These are phyloP conservation scores for Pisolithus microcarpus DNA, from an alignment of 768 basidiomycete species.

Conservation along the genomic window DNA sequence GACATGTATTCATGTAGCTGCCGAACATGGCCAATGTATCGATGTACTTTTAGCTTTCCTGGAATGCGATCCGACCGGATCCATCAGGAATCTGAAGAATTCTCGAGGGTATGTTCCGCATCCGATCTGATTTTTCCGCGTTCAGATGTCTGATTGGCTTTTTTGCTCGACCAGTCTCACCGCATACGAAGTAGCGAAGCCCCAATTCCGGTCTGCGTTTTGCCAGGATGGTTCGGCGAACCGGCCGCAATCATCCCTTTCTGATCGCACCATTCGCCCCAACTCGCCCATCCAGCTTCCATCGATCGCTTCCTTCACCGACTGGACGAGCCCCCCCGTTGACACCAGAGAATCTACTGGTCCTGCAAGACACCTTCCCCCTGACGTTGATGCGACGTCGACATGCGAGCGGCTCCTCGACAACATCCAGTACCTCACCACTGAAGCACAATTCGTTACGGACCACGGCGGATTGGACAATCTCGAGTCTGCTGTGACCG, in stretches of 20 bases:
- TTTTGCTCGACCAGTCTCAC: slow-evolving; percentile 42
- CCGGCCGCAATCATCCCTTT: slow-evolving; percentile 47
- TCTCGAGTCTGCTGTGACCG: slow-evolving; percentile 40
- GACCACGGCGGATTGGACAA: slow-evolving; percentile 34
- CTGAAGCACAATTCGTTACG: slow-evolving; percentile 32
- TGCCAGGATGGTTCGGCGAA: slow-evolving; percentile 39
- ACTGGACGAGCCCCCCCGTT: slow-evolving; percentile 15
- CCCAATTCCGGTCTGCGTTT: slow-evolving; percentile 60
- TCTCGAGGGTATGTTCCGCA: slow-evolving; percentile 53
- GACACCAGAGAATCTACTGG: slow-evolving; percentile 20
- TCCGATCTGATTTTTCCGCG: background rate
- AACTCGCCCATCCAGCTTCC: slow-evolving; percentile 34
- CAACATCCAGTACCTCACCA: slow-evolving; percentile 46
- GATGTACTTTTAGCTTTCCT: slow-evolving; percentile 58
- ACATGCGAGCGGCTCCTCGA: slow-evolving; percentile 44
- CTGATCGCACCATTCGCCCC: slow-evolving; percentile 48
- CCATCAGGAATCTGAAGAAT: slow-evolving; percentile 56
- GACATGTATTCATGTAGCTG: slow-evolving; percentile 75
- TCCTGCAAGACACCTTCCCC: slow-evolving; percentile 30
- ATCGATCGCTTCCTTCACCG: slow-evolving; percentile 45
- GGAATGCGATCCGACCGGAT: slow-evolving; percentile 52
- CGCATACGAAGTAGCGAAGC: slow-evolving; percentile 58
- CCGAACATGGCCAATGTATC: slow-evolving; percentile 61
- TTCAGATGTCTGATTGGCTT: background rate
- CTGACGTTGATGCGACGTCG: slow-evolving; percentile 39